phyloP scores from a whole-genome alignment of 2,329 filamentous ascomycete species.

The Fusarium circinatum region DNA sequence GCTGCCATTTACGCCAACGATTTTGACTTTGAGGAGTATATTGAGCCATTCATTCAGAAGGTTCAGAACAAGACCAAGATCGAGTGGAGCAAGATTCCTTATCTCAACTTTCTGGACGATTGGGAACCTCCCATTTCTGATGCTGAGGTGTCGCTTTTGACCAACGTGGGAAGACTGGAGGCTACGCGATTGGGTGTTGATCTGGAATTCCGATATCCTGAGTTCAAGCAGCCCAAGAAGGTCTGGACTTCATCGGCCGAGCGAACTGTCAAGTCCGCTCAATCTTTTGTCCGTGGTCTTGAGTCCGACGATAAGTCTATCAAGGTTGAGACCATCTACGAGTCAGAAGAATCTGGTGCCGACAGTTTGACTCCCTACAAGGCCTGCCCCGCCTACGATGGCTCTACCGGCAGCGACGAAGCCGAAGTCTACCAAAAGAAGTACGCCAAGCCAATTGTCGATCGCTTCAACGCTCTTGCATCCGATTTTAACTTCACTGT shows the following conservation, averaged over 20 bases:
- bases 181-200: constrained; percentile 68
- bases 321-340: constrained; percentile 64
- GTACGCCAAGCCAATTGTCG: constrained; percentile 70
- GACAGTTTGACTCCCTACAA: constrained; percentile 72
- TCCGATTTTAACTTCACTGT: constrained; percentile 71
- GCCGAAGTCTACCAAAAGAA: constrained; percentile 59
- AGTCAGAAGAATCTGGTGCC: constrained; percentile 66
- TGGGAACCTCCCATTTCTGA: constrained; percentile 69
- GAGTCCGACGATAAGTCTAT: constrained; percentile 64
- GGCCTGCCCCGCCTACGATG: constrained; percentile 70
- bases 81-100: constrained; percentile 66
- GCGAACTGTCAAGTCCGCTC: constrained; percentile 67
- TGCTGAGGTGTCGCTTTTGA: constrained; percentile 68
- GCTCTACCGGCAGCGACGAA: constrained; percentile 66
- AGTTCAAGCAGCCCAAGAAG: constrained; percentile 61
- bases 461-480: constrained; percentile 62
- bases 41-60: constrained; percentile 67
- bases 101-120: constrained; percentile 64
- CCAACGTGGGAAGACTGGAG: constrained; percentile 69
- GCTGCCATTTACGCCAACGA: constrained; percentile 70
- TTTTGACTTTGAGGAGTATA: constrained; percentile 66
- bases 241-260: constrained; percentile 73
- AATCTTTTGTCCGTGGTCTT: constrained; percentile 67
- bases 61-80: constrained; percentile 64
- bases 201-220: constrained; percentile 67